Evolutionary conservation across 2,329 filamentous ascomycete genomes (phyloP), one percentile per base, ranked within the genome.

Genomic region (Cytospora chrysosperma): DNA sequence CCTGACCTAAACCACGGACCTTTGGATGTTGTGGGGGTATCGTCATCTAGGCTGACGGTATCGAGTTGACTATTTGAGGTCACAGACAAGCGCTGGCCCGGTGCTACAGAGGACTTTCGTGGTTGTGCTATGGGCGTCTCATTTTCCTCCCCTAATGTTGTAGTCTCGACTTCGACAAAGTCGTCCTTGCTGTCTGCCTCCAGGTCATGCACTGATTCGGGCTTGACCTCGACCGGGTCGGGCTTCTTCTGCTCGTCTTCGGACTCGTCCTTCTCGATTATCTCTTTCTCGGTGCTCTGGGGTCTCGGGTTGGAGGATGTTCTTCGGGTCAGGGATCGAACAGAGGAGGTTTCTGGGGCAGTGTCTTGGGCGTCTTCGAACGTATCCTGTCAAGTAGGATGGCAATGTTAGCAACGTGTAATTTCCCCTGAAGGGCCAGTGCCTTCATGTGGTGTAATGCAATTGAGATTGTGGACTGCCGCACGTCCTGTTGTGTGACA

Each of bases 331-430:
- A 92, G 76, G 28, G 89, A 92, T 65, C 89, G 85, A 59, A 85
- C 79, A 37, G 86, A 88, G 51, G 80, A 77, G 63, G 82, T 85
- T 74, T 91, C 89, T 69, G 86, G 79, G 53, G 80, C 76, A 65
- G 82, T 85, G 75, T 91, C 89, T 69, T 86, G 79, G 61, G 91
- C 92, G 81, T 97, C 92, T 78, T 96, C 92, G 72, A 96, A 96
- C 19, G 85, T 85, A 71, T 93, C 89, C 88, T 92, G 68, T 58
- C 65, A 19, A 13, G 24, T 24, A 21, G 43, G 28, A 27, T n/a
- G 52, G 47, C 56, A 34, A 60, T 28, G 61, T 63, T 43, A 61
- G 63, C 50, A 61, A 50, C 43, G 55, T 26, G 61, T n/a, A 54
- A 59, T 61, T 27, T 66, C 49, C 52, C 37, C 49, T 19, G 32